These are phyloP conservation scores for Oenanthe javanica DNA, from an alignment of 140 eudicot genomes.

Conservation along the genomic window DNA sequence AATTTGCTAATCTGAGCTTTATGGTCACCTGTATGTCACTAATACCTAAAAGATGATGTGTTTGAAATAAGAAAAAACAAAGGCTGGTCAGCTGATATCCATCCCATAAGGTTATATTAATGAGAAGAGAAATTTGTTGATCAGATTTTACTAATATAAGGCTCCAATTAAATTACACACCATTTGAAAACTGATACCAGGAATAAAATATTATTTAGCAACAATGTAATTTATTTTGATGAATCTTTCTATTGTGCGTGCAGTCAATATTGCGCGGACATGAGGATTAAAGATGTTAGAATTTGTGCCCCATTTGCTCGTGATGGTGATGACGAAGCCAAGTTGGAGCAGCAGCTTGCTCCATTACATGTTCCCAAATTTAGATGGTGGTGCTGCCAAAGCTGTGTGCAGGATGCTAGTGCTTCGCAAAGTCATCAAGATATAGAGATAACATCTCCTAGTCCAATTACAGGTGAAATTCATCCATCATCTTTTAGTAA, in stretches of 20 bases:
- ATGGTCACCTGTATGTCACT: not conserved
- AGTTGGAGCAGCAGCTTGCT: constrained; percentile 23
- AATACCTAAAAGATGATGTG: not conserved
- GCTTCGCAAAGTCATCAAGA: constrained; percentile 14
- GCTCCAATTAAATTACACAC: not conserved
- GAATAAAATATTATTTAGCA: not conserved
- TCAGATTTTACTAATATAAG: not conserved
- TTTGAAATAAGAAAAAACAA: not conserved
- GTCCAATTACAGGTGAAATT: not conserved
- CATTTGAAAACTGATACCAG: not conserved
- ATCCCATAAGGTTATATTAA: not conserved
- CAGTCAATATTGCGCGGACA: constrained; percentile 44
- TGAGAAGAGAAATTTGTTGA: not conserved
- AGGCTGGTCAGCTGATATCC: not conserved
- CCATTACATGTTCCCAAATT: constrained; percentile 32
- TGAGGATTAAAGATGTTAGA: constrained; percentile 29
- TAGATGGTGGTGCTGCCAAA: constrained; percentile 39
- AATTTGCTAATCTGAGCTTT: not conserved
- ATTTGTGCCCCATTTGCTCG: constrained; percentile 24
- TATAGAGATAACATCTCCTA: constrained; percentile 19
- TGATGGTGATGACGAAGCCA: not conserved
- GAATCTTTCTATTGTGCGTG: constrained; percentile 6
- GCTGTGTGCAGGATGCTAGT: constrained; percentile 12
- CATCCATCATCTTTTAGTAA: not conserved
- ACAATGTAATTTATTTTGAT: not conserved